These are phyloP conservation scores for Alternaria sp. DNA, from an alignment of 2,329 filamentous ascomycete species.

Conservation along the genomic window DNA sequence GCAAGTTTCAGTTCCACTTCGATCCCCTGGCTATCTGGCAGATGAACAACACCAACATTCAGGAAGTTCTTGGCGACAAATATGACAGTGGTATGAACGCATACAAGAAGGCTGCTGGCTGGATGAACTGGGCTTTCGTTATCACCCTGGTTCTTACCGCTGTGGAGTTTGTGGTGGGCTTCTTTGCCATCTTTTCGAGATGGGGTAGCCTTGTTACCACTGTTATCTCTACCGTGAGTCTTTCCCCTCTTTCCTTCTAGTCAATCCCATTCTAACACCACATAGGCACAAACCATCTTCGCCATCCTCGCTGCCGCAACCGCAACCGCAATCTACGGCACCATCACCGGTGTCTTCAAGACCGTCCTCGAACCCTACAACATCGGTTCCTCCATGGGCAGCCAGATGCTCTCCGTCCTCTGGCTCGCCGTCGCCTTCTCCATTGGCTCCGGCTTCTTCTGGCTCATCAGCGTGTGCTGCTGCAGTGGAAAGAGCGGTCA, in stretches of 20 bases:
- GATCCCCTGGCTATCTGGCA: slow-evolving; percentile 73
- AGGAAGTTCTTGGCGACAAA: slow-evolving; percentile 68
- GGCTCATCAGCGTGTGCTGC: slow-evolving; percentile 92
- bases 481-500: slow-evolving; percentile 72
- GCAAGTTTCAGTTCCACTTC: slow-evolving; percentile 79
- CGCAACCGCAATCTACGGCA: slow-evolving; percentile 75
- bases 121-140: slow-evolving; percentile 84
- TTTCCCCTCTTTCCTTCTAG: slow-evolving; percentile 29
- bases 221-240: slow-evolving; percentile 73
- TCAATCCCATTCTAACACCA: slow-evolving; percentile 31
- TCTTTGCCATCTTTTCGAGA: slow-evolving; percentile 84
- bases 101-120: slow-evolving; percentile 78
- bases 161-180: slow-evolving; percentile 77
- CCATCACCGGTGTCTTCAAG: slow-evolving; percentile 75
- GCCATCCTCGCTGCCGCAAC: slow-evolving; percentile 73
- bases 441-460: slow-evolving; percentile 82
- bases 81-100: slow-evolving; percentile 73
- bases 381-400: slow-evolving; percentile 73
- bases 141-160: slow-evolving; percentile 75
- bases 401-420: slow-evolving; percentile 72
- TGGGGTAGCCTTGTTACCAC: slow-evolving; percentile 84
- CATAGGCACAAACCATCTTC: slow-evolving; percentile 63
- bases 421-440: slow-evolving; percentile 86
- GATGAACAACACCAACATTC: slow-evolving; percentile 64
- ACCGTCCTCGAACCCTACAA: slow-evolving; percentile 74